Conservation (phyloP, 352 stramenopile species). For the Phytophthora kernoviae region DNA sequence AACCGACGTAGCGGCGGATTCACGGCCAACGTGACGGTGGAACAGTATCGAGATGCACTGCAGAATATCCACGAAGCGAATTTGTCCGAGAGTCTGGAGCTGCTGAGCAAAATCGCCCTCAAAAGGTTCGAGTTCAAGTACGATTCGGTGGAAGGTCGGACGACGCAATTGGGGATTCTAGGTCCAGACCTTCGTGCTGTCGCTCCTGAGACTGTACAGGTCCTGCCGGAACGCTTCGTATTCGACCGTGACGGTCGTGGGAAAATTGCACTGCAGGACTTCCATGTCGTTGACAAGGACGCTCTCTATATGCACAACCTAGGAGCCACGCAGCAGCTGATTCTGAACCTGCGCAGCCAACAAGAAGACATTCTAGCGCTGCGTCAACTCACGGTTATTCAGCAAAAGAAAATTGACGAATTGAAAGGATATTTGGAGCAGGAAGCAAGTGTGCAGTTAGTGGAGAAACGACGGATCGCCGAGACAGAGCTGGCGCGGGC, state of each 20-base stretch:
- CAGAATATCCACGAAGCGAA: constrained; percentile 52
- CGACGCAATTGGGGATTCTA: constrained; percentile 68
- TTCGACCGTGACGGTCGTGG: constrained; percentile 49
- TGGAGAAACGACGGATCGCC: constrained; percentile 65
- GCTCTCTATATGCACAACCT: constrained; percentile 93
- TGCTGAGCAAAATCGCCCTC: constrained; percentile 55
- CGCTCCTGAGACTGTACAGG: constrained; percentile 75
- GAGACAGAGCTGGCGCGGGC: constrained; percentile 39
- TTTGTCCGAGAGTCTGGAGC: constrained; percentile 45
- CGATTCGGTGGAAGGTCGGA: constrained; percentile 68
- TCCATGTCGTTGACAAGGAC: constrained; percentile 89
- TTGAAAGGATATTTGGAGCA: constrained; percentile 61
- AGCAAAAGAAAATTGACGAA: constrained; percentile 43
- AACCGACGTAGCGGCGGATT: constrained; percentile 24
- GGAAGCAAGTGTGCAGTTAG: constrained; percentile 65
- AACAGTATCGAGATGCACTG: constrained; percentile 57
- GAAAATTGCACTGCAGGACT: constrained; percentile 77
- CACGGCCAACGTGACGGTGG: constrained; percentile 43
- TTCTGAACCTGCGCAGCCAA: constrained; percentile 36
- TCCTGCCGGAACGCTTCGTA: constrained; percentile 62
- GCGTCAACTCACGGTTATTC: constrained; percentile 16
- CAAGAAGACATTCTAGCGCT: constrained; percentile 41
- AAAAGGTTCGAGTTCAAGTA: constrained; percentile 85
- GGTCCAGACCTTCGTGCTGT: constrained; percentile 59
- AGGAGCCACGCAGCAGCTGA: constrained; percentile 87